Evolutionary conservation across 495 filamentous ascomycete genomes (phyloP).

Genomic region (Hypomontagnella submonticulosa): DNA sequence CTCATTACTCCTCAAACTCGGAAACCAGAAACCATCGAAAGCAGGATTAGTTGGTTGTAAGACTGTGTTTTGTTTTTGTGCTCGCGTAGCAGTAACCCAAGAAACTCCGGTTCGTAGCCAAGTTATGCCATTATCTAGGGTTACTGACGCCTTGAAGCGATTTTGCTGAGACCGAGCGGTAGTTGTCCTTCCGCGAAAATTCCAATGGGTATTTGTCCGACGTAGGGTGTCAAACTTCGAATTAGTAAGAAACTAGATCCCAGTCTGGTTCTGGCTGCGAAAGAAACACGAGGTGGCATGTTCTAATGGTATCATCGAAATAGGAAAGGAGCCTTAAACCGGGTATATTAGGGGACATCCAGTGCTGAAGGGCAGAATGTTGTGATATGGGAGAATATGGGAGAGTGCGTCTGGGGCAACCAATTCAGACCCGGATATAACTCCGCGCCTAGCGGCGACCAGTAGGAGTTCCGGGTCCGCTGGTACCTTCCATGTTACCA

Average conservation of each 20-base stretch:
- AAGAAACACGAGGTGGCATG: conserved; percentile 34
- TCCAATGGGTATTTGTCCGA: conserved; percentile 15
- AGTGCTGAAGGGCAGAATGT: conserved; percentile 4
- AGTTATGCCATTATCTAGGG: conserved; percentile 31
- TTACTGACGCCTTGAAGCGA: conserved; percentile 29
- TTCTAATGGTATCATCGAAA: conserved; percentile 52
- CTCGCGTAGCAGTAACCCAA: conserved; percentile 27
- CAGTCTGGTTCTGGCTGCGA: conserved; percentile 34
- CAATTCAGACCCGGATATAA: conserved; percentile 13
- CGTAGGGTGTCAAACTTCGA: conserved; percentile 10
- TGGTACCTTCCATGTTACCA: conserved; percentile 72
- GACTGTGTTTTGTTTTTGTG: conserved; percentile 21
- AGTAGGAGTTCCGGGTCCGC: conserved; percentile 43
- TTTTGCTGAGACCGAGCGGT: conserved; percentile 23
- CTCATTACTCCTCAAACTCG: conserved; percentile 35
- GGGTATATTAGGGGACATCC: conserved; percentile 27
- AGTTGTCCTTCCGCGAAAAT: conserved; percentile 14
- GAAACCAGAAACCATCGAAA: conserved; percentile 35
- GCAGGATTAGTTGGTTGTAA: conserved; percentile 25
- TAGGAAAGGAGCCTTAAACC: conserved; percentile 30
- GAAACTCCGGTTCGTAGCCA: conserved; percentile 32
- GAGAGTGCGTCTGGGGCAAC: conserved; percentile 17
- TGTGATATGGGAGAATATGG: conserved; percentile 13
- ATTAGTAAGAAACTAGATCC: conserved; percentile 33
- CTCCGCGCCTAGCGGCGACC: conserved; percentile 48